A percentile compares a stretch with the other conserved stretches of the same genome.
Evolutionary conservation across 2,329 filamentous ascomycete species (phyloP).

Genomic region (Pseudonectria foliicola): DNA sequence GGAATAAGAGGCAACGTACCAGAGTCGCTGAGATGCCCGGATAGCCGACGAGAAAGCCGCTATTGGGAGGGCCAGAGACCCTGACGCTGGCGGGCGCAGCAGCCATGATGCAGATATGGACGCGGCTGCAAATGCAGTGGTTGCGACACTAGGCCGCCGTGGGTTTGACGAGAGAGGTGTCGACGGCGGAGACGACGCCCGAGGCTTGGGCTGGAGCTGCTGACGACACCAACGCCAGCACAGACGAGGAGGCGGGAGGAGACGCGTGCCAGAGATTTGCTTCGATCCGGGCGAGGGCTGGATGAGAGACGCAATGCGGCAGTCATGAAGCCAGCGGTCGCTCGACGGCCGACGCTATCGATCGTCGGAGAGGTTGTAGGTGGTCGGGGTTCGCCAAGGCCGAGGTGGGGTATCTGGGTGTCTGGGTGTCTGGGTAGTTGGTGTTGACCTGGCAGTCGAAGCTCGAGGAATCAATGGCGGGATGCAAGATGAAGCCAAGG

Average conservation of each 20-base stretch:
- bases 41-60: slow-evolving; percentile 93
- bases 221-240: too few species aligned
- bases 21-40: slow-evolving; percentile 95
- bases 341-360: not conserved
- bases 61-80: slow-evolving; percentile 95
- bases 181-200: too few species aligned
- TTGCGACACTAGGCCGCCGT: slow-evolving; percentile 9
- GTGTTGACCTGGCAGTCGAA: too few species aligned
- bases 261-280: slow-evolving; percentile 3
- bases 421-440: too few species aligned
- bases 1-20: slow-evolving; percentile 51
- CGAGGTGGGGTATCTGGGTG: too few species aligned
- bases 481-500: too few species aligned
- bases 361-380: not conserved
- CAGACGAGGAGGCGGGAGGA: too few species aligned
- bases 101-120: slow-evolving; percentile 15
- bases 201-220: too few species aligned
- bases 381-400: not conserved
- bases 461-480: too few species aligned
- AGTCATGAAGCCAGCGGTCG: slow-evolving; percentile 15
- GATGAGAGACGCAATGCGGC: slow-evolving; percentile 13
- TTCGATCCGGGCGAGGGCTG: slow-evolving; percentile 7
- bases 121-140: slow-evolving; percentile 7
- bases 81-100: slow-evolving; percentile 55
- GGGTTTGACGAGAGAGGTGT: slow-evolving; percentile 3